Evolutionary conservation across 352 stramenopile species (phyloP).

Genomic region (Globisporangium parvum): DNA sequence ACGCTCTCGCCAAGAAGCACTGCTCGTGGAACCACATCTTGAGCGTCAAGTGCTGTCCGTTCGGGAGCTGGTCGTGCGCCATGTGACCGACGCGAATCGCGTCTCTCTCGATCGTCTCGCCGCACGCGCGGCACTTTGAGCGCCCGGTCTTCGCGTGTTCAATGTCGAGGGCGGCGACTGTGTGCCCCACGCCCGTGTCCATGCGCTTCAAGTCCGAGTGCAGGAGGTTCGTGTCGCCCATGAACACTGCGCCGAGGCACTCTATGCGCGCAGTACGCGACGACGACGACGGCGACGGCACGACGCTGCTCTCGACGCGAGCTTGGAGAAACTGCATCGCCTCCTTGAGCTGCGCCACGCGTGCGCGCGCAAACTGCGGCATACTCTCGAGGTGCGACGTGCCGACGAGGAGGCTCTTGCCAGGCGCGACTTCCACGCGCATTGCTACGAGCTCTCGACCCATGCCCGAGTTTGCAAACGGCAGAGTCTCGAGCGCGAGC

Average conservation of each 20-base stretch:
- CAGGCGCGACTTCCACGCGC: constrained; percentile 40
- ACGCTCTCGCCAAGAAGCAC: constrained; percentile 39
- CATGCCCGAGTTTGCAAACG: constrained; percentile 72
- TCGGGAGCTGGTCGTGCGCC: constrained; percentile 34
- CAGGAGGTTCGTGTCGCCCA: constrained; percentile 74
- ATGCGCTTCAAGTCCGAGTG: constrained; percentile 52
- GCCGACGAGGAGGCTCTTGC: constrained; percentile 42
- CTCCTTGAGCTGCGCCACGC: constrained; percentile 53
- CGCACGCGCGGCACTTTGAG: constrained; percentile 52
- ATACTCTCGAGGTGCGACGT: constrained; percentile 74
- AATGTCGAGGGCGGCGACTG: constrained; percentile 35
- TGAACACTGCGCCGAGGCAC: constrained; percentile 62
- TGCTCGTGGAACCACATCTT: constrained; percentile 50
- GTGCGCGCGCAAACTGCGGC: constrained; percentile 34
- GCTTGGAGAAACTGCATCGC: constrained; percentile 42
- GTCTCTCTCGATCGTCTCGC: constrained; percentile 35
- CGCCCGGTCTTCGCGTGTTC: constrained; percentile 44
- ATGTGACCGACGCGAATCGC: constrained; percentile 48
- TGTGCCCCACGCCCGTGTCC: constrained; percentile 23
- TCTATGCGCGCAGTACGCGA: too few species aligned
- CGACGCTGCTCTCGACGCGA: constrained; percentile 24
- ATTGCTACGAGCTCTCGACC: constrained; percentile 60
- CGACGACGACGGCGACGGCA: constrained; percentile 6
- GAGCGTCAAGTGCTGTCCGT: constrained; percentile 39
- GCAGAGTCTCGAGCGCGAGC: constrained; percentile 41